Evolutionary conservation across 306 rosid species (phyloP).

Genomic region (Quercus berberidifolia): DNA sequence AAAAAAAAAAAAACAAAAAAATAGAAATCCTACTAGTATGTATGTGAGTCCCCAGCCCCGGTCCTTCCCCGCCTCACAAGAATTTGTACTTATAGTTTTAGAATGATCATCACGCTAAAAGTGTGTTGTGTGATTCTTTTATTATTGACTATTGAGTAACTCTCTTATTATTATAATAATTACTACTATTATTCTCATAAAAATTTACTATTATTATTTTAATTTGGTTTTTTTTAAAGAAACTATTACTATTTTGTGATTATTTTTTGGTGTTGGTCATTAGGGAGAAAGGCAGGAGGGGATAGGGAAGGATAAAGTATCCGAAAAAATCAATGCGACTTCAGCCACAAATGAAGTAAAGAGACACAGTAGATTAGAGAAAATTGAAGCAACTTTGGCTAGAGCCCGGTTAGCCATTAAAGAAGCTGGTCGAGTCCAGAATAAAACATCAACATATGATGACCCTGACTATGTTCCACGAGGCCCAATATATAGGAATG

Average conservation of each 20-base stretch:
- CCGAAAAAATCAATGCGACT: background rate
- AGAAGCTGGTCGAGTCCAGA: slow-evolving; percentile 33
- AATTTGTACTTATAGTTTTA: no score
- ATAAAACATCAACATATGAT: slow-evolving; percentile 25
- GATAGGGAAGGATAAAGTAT: background rate
- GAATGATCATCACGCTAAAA: no score
- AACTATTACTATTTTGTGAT: no score
- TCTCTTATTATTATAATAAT: no score
- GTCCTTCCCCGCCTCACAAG: no score
- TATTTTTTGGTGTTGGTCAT: background rate
- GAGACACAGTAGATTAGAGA: slow-evolving; percentile 20
- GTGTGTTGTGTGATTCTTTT: no score
- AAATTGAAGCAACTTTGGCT: slow-evolving; percentile 32
- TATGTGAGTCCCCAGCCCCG: rapidly evolving
- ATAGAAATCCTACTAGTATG: no score
- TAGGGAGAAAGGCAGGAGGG: slow-evolving; percentile 11
- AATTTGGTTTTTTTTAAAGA: background rate
- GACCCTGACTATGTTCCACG: slow-evolving; percentile 39
- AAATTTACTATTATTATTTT: no score
- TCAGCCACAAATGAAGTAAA: background rate
- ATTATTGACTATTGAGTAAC: no score
- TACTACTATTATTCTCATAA: no score
- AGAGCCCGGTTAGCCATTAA: slow-evolving; percentile 36
- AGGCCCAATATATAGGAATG: slow-evolving; percentile 40
- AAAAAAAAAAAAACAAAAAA: no score